Evolutionary conservation across 768 basidiomycete genomes (phyloP).

Genomic region (Boletus sensibilis): DNA sequence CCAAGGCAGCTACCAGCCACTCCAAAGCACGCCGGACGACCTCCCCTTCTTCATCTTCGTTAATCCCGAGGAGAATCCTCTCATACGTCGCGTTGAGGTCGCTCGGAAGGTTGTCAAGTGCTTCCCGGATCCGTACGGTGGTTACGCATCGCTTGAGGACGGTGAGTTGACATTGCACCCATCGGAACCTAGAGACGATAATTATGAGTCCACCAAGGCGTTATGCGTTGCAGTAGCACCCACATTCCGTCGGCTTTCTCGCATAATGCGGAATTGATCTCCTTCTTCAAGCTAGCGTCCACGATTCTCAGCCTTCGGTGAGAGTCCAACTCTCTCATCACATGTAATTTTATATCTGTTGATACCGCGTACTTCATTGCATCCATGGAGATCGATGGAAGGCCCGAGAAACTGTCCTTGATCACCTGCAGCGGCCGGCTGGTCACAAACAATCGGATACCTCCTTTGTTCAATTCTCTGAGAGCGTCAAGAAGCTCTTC

Average conservation of each 20-base stretch:
- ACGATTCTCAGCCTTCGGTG: slow-evolving; percentile 1
- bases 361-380: background rate
- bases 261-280: background rate
- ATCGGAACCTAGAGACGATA: slow-evolving; percentile 10
- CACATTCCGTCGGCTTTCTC: slow-evolving; percentile 11
- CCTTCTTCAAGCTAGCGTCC: background rate
- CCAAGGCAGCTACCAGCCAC: slow-evolving; percentile 11
- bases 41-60: background rate
- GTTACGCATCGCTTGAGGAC: slow-evolving; percentile 8
- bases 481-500: background rate
- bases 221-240: background rate
- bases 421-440: slow-evolving; percentile 12
- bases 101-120: slow-evolving; percentile 3
- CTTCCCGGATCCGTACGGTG: background rate
- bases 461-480: background rate
- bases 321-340: slow-evolving; percentile 6
- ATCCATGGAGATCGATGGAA: slow-evolving; percentile 7
- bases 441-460: slow-evolving; percentile 7
- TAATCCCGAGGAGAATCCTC: slow-evolving; percentile 2
- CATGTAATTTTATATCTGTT: slow-evolving; percentile 5
- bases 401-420: background rate
- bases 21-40: background rate
- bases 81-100: slow-evolving; percentile 9
- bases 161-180: slow-evolving; percentile 18
- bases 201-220: background rate